Evolutionary conservation across 768 basidiomycete genomes (phyloP), one percentile per base, ranked within the genome.

Genomic region (Myochromella boudieri): DNA sequence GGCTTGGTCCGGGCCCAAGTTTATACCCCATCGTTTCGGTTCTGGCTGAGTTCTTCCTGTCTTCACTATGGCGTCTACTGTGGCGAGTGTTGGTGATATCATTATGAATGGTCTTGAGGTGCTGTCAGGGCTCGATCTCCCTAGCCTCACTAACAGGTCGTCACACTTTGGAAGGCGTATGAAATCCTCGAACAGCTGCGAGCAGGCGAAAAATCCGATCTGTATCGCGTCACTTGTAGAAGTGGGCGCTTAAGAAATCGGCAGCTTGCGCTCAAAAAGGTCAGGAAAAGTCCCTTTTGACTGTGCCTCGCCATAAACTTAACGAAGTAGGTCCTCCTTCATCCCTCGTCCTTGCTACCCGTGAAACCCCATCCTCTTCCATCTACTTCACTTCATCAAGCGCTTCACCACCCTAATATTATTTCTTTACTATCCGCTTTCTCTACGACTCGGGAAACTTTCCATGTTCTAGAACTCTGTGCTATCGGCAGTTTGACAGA

Each of bases 341-440:
- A 37, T 37, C 7, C 45, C 28, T 33, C 27, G 3, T 26, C 51
- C 1, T 43, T 41, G 39, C 40, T 37, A 29, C 15, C 51, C 14
- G 50, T 37, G 43, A 44, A 54, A 42, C 41, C 44, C 21, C 24
- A 37, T 18, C 37, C 43, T n/a, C 10, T 22, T 2, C 28, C 45
- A 3, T 55, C 65, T 6, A 50, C 60, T 14, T 41, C 57, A 0
- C 49, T 77, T 21, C 74, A 78, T 48, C 67, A 66, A 36, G 57
- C 69, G 0, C 61, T 80, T 14, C 70, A 69, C 50, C 79, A 81
- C 56, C 79, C 79, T 4, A 70, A 68, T 31, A 66, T 81, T 42
- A 65, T 76, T 12, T 68, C 77, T 18, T 55, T 80, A 3, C 63
- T 76, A n/a, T 71, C 72, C 8, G 55, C 55, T 2, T 76, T 78